These are phyloP conservation scores for Salpingoeca rosetta DNA, from an alignment of 78 protist genomes.

Conservation along the genomic window DNA sequence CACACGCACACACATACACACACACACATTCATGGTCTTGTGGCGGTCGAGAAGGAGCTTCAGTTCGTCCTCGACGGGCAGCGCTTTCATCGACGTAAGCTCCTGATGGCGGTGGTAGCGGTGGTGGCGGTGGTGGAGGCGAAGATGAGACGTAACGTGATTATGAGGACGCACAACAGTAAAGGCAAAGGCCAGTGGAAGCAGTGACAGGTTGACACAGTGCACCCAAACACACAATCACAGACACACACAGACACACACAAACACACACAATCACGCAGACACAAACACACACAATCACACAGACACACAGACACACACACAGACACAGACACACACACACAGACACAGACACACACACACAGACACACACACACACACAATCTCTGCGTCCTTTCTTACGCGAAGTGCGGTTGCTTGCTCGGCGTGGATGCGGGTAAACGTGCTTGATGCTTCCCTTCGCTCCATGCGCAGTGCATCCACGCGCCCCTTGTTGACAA, in stretches of 20 bases:
- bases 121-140: background rate
- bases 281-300: too few relatives aligned
- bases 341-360: background rate
- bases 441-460: too few relatives aligned
- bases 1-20: too few relatives aligned
- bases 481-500: too few relatives aligned
- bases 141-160: background rate
- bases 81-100: background rate
- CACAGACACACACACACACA: conserved; percentile 4
- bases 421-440: background rate
- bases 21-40: background rate
- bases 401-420: background rate
- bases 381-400: background rate
- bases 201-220: background rate
- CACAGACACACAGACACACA: background rate
- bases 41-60: background rate
- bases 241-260: conserved; percentile 19
- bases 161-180: background rate
- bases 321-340: conserved; percentile 6
- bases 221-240: conserved; percentile 10
- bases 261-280: conserved; percentile 11
- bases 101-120: background rate
- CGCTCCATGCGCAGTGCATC: too few relatives aligned
- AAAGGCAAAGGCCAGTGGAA: background rate
- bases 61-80: background rate